A percentile compares a stretch with the other conserved stretches of the same genome.
phyloP scores from a whole-genome alignment of 176 grass and related monocot genomes.

The Lolium rigidum region DNA sequence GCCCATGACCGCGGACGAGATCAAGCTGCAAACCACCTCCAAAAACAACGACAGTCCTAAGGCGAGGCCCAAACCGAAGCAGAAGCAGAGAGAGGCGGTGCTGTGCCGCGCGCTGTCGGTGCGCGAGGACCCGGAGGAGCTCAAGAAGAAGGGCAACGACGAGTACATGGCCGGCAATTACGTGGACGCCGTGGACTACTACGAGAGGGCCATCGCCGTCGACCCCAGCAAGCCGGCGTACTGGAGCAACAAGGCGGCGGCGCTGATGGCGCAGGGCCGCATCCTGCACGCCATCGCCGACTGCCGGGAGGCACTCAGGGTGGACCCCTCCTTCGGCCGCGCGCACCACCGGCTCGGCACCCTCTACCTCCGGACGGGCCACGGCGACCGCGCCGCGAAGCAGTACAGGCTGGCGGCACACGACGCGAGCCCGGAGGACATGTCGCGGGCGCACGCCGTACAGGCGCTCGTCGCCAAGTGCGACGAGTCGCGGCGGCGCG shows the following conservation, averaged over 20 bases:
- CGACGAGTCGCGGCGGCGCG: not conserved
- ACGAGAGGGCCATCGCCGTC: conserved; percentile 19
- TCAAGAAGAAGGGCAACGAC: conserved; percentile 27
- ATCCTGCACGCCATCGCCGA: not conserved
- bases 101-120: conserved; percentile 21
- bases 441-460: not conserved
- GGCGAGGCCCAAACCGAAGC: not conserved
- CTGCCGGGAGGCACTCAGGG: conserved; percentile 7
- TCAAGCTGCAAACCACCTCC: not conserved
- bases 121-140: conserved; percentile 17
- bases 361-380: not conserved
- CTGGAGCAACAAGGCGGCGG: conserved; percentile 33
- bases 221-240: not conserved
- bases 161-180: conserved; percentile 27
- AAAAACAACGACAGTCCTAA: not conserved
- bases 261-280: conserved; percentile 16
- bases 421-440: conserved; percentile 13
- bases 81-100: not conserved
- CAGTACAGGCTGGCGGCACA: conserved; percentile 1
- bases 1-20: conserved; percentile 20
- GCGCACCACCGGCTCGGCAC: conserved; percentile 22
- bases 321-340: conserved; percentile 17
- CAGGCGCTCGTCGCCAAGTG: conserved; percentile 8
- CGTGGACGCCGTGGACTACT: conserved; percentile 26
- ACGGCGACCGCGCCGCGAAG: conserved; percentile 7